These are phyloP conservation scores for Leccinum solheimii DNA, from an alignment of 1,284 basidiomycete species.

Conservation along the genomic window DNA sequence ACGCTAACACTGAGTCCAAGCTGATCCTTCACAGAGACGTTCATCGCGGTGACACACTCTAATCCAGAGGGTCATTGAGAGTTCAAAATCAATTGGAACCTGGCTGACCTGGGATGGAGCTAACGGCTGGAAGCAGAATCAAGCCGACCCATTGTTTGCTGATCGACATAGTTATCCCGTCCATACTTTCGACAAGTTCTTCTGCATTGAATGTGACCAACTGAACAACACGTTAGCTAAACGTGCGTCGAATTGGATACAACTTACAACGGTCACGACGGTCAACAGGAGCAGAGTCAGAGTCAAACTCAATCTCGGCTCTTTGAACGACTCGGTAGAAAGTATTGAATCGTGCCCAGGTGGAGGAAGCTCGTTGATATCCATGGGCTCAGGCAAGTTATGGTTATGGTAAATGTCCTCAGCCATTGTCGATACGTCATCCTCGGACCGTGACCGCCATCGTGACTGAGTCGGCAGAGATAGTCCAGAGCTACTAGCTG, in stretches of 20 bases:
- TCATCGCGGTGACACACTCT: slow-evolving; percentile 88
- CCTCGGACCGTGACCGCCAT: slow-evolving; percentile 17
- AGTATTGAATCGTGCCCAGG: slow-evolving; percentile 20
- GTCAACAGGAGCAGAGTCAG: slow-evolving; percentile 59
- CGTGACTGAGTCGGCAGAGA: slow-evolving; percentile 10
- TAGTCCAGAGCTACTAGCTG: slow-evolving; percentile 1
- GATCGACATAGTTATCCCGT: slow-evolving; percentile 56
- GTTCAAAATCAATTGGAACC: background rate
- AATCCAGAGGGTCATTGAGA: background rate
- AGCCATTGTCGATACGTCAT: slow-evolving; percentile 15
- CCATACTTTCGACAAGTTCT: slow-evolving; percentile 79
- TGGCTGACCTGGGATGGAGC: slow-evolving; percentile 71
- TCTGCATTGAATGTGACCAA: slow-evolving; percentile 84
- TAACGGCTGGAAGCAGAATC: slow-evolving; percentile 86
- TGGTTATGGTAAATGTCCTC: slow-evolving; percentile 8
- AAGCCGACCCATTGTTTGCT: slow-evolving; percentile 81
- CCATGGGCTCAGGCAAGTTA: slow-evolving; percentile 16
- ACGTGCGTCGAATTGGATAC: background rate
- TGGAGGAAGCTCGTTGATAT: slow-evolving; percentile 27
- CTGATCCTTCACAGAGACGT: slow-evolving; percentile 83
- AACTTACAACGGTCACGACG: slow-evolving; percentile 63
- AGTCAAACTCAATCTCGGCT: slow-evolving; percentile 61
- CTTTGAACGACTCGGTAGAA: slow-evolving; percentile 32
- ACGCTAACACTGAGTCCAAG: slow-evolving; percentile 75
- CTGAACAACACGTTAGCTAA: slow-evolving; percentile 37